Evolutionary conservation across 2,329 filamentous ascomycete species (phyloP).

Genomic region (Talaromyces sp.): DNA sequence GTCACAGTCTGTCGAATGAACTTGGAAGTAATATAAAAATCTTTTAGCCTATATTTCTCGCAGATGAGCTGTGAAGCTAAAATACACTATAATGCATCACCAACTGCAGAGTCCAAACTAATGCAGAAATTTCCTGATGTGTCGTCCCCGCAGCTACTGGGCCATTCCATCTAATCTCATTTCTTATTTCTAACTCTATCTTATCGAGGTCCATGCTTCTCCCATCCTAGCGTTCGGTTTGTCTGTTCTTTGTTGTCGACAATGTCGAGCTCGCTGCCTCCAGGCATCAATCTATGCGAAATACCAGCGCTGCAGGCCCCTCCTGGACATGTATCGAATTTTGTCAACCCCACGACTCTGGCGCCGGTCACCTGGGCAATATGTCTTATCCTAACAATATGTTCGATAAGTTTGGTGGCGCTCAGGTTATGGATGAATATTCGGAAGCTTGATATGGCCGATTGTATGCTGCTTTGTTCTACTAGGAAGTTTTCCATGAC

Average conservation of each 20-base stretch:
- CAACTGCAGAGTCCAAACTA: not conserved
- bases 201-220: not conserved
- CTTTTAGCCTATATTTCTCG: not conserved
- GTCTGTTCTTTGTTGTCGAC: not conserved
- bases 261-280: slow-evolving; percentile 3
- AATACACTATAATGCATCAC: not conserved
- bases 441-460: not conserved
- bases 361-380: not conserved
- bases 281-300: not conserved
- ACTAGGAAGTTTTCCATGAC: not conserved
- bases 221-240: not conserved
- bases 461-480: not conserved
- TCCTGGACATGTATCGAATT: not conserved
- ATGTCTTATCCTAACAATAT: slow-evolving; percentile 4
- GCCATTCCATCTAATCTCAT: not conserved
- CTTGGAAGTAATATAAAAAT: not conserved
- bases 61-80: not conserved
- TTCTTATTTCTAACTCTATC: not conserved
- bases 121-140: not conserved
- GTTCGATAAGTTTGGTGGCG: not conserved
- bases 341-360: not conserved
- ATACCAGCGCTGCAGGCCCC: not conserved
- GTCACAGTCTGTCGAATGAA: not conserved
- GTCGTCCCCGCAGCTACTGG: not conserved
- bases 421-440: not conserved